These are phyloP conservation scores for Kuraishia capsulata DNA, from an alignment of 805 yeast genomes.

Conservation along the genomic window DNA sequence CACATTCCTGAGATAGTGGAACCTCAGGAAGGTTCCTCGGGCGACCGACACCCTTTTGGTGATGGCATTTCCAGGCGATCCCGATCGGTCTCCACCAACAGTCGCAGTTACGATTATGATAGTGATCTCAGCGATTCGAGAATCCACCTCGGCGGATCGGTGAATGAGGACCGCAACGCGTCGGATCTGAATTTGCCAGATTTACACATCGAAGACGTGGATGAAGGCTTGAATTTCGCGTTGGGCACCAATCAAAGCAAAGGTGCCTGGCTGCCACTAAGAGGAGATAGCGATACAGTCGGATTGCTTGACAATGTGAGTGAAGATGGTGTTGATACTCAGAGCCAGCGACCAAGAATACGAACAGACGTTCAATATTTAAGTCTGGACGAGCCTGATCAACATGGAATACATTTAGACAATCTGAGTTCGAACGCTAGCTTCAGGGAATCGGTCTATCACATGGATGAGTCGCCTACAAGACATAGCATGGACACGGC, in stretches of 20 bases:
- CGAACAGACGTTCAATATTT: neutral
- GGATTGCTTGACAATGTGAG: too few relatives aligned
- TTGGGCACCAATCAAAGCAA: slow-evolving; percentile 11
- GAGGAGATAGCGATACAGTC: too few relatives aligned
- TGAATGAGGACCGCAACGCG: too few relatives aligned
- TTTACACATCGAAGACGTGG: slow-evolving; percentile 9
- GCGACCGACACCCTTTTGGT: neutral
- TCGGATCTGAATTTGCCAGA: slow-evolving; percentile 3
- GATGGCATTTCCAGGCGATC: too few relatives aligned
- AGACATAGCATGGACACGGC: slow-evolving; percentile 5
- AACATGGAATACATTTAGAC: slow-evolving; percentile 5
- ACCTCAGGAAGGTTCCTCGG: neutral
- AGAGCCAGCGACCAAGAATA: neutral
- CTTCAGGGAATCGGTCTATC: neutral
- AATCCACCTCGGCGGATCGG: too few relatives aligned
- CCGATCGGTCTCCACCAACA: too few relatives aligned
- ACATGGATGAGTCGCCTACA: neutral
- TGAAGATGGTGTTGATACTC: too few relatives aligned
- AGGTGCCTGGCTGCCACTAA: slow-evolving; percentile 2
- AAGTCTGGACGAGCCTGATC: slow-evolving; percentile 3
- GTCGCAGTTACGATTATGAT: too few relatives aligned
- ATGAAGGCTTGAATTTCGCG: slow-evolving; percentile 12
- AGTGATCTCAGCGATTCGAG: too few relatives aligned
- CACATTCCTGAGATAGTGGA: slow-evolving; percentile 1
- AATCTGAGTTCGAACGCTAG: slow-evolving; percentile 2